Base-by-base conservation (phyloP, 2,329 filamentous ascomycete genomes). In the Trichoderma afroharzianum region DNA sequence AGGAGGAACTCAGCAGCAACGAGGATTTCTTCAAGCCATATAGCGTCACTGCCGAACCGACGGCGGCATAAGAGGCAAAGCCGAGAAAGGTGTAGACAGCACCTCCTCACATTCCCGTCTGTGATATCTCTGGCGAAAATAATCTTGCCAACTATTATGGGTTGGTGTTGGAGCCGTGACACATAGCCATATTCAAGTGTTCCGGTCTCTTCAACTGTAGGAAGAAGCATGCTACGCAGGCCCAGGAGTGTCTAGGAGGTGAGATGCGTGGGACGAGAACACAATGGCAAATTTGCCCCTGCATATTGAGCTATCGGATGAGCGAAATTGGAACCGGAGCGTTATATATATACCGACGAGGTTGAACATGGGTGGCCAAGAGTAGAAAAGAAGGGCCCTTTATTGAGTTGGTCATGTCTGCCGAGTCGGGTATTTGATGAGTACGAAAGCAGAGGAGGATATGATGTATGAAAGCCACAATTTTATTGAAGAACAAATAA, bases 1-100 rank as follows among this genome's bases (percentile, higher is more conserved):
- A 97, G 82, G 96, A 99, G 81, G 96, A 98, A 81, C 88, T 98
- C 67, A 90, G 92, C 74, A 94, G 91, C 77, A 89, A 98, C 79
- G 87, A 91, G 0, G 91, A 94, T 57, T 98, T 98, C 83, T 87
- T 99, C 77, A 89, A 88, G 75, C 87, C 91, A 50, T 96, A 93
- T 81, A 89, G 87, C 75, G 86, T 90, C 69, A 84, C 84, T 66
- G 81, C 79, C 30, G 82, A 84, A 64, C 76, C 80, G 58, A 78
- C 80, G 7, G 82, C 82, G 24, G 81, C 79, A 62, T 82, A 79
- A 80, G 6, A 18, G 14, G 12, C 24, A 43, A 12, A 43, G 1
- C 24, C 5, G 11, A 33, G 14, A 24, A 47, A 33, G 21, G 28
- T 33, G 66, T 21, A 33, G 39, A 33, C 28, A 33, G n/a, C 57